phyloP scores from a whole-genome alignment of 2,329 filamentous ascomycete genomes.

The Rosellinia necatrix region DNA sequence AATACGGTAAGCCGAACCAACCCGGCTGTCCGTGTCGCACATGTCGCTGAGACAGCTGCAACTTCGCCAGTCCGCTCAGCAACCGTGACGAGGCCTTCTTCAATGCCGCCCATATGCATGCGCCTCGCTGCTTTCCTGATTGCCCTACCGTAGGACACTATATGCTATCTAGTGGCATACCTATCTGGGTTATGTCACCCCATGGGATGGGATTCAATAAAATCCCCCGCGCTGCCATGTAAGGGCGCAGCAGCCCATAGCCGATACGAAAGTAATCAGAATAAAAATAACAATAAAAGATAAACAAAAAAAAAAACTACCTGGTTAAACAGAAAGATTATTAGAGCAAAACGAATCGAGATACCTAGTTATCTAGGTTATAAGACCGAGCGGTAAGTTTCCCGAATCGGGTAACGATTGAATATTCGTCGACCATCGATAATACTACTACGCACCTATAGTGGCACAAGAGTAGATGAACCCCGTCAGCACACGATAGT shows the following conservation, averaged over 20 bases:
- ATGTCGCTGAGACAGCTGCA: constrained; percentile 14
- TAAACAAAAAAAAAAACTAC: too few species aligned
- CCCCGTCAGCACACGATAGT: background rate
- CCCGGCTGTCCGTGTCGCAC: constrained; percentile 8
- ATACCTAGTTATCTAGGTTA: constrained; percentile 1
- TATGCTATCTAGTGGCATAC: constrained; percentile 1
- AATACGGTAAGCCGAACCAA: constrained; percentile 14
- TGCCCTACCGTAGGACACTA: constrained; percentile 7
- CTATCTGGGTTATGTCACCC: background rate
- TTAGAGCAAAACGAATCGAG: too few species aligned
- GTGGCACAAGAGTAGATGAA: background rate
- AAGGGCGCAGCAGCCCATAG: constrained; percentile 9
- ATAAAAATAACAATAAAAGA: too few species aligned
- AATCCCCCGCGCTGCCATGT: constrained; percentile 19
- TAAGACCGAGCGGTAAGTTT: constrained; percentile 13
- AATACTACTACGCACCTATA: constrained; percentile 9
- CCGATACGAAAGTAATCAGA: background rate
- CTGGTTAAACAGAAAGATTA: too few species aligned
- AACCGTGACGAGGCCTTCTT: constrained; percentile 23
- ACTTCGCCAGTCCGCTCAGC: constrained; percentile 7
- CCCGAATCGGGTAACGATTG: constrained; percentile 14
- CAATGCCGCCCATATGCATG: constrained; percentile 19
- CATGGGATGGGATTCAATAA: background rate
- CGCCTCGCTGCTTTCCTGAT: constrained; percentile 1
- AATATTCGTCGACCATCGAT: constrained; percentile 10